Percentiles rank a stretch among this genome's conserved stretches.
phyloP scores from a whole-genome alignment of 1,284 basidiomycete genomes.

The Sanghuangporus weigelae region DNA sequence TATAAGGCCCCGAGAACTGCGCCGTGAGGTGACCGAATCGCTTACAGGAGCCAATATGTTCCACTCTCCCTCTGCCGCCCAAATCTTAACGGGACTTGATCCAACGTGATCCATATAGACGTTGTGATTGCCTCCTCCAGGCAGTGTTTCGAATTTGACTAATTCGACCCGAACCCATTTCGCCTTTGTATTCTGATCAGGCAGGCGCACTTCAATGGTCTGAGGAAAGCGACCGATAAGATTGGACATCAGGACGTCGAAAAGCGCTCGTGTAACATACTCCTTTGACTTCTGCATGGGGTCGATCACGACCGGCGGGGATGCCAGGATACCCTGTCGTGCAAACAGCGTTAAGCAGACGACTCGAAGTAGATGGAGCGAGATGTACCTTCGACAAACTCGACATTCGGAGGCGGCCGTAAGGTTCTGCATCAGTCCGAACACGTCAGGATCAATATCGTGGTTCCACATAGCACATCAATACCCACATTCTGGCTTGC shows the following conservation, averaged over 20 bases:
- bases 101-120: constrained; percentile 71
- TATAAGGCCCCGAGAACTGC: neutral
- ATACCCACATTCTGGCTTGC: constrained; percentile 47
- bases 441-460: neutral
- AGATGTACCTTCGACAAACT: constrained; percentile 69
- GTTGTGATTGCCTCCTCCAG: constrained; percentile 60
- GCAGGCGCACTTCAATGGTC: constrained; percentile 80
- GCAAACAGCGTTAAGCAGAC: neutral
- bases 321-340: constrained; percentile 73
- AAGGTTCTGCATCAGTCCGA: constrained; percentile 44
- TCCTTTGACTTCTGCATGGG: constrained; percentile 74
- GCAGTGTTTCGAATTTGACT: constrained; percentile 79
- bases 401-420: constrained; percentile 76
- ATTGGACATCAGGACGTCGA: constrained; percentile 4
- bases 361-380: constrained; percentile 1
- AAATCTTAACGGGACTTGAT: constrained; percentile 64
- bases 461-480: neutral
- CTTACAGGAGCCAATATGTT: constrained; percentile 60
- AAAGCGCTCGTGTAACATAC: constrained; percentile 44
- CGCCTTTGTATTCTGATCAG: constrained; percentile 72
- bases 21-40: constrained; percentile 17
- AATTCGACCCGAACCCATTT: constrained; percentile 87
- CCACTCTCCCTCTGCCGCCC: constrained; percentile 71
- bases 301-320: constrained; percentile 61
- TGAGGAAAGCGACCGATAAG: constrained; percentile 26